phyloP scores from a whole-genome alignment of 108 stramenopile genomes.

The Pseudonitzschia multistriata region DNA sequence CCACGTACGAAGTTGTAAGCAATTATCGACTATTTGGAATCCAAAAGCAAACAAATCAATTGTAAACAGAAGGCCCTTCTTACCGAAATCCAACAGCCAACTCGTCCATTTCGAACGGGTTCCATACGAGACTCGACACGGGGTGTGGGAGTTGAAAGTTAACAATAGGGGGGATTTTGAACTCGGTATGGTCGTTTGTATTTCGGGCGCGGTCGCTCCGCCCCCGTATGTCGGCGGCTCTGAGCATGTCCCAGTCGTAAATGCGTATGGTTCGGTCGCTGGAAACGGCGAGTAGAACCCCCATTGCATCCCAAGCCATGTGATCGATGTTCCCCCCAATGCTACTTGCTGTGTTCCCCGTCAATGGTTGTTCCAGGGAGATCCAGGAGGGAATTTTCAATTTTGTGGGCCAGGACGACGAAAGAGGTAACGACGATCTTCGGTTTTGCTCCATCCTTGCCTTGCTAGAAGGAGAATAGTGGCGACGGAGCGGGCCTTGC shows the following conservation, averaged over 20 bases:
- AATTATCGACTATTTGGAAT: background rate
- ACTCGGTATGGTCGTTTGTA: background rate
- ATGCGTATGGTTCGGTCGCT: constrained; percentile 19
- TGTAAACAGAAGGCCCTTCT: background rate
- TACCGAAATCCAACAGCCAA: constrained; percentile 37
- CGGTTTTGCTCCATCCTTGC: background rate
- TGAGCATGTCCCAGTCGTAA: constrained; percentile 52
- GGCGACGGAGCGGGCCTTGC: background rate
- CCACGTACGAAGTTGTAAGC: background rate
- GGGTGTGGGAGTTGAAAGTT: constrained; percentile 27
- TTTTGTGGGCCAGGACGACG: constrained; percentile 5
- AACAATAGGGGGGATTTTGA: constrained; percentile 28
- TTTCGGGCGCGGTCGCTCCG: constrained; percentile 11
- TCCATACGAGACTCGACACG: constrained; percentile 32
- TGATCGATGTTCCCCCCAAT: constrained; percentile 20
- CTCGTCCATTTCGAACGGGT: constrained; percentile 38
- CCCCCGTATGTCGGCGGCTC: constrained; percentile 31
- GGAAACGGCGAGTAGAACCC: constrained; percentile 46
- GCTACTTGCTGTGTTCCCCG: background rate
- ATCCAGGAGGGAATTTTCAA: constrained; percentile 29
- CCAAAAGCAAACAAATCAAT: background rate
- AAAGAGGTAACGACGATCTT: background rate
- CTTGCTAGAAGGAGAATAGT: constrained; percentile 8
- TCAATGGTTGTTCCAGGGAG: constrained; percentile 6
- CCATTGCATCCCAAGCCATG: constrained; percentile 44